Percentiles rank a stretch among this genome's conserved stretches.
Evolutionary conservation across 331 rosid genomes (phyloP).

Genomic region (Pyracantha coccinea): DNA sequence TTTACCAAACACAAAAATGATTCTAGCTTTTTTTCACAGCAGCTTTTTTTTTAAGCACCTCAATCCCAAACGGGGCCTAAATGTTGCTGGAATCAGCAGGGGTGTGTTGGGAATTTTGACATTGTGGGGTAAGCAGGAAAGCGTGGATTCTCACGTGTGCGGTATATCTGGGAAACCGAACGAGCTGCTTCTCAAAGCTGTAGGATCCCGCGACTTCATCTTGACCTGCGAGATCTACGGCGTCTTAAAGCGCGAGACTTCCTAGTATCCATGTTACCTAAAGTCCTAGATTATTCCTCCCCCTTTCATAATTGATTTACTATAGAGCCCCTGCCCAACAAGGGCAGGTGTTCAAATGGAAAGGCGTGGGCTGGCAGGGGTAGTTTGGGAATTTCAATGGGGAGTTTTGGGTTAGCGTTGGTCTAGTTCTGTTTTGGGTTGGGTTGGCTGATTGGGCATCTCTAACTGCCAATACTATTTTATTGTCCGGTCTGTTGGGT

Average conservation of each 20-base stretch:
- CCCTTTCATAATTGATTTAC: background rate
- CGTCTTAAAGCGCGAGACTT: constrained; percentile 9
- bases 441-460: background rate
- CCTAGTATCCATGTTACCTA: background rate
- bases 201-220: constrained; percentile 12
- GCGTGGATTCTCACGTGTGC: constrained; percentile 34
- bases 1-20: too few species aligned
- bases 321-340: background rate
- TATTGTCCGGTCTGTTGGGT: background rate
- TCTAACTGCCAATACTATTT: background rate
- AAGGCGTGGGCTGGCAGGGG: constrained; percentile 3
- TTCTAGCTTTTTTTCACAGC: too few species aligned
- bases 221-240: constrained; percentile 17
- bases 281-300: background rate
- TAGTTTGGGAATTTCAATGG: too few species aligned
- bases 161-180: constrained; percentile 18
- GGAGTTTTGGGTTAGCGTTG: background rate
- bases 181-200: background rate
- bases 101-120: constrained; percentile 5
- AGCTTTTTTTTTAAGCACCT: too few species aligned
- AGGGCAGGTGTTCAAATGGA: background rate
- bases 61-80: too few species aligned
- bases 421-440: background rate
- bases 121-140: background rate
- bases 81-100: background rate